A percentile compares a stretch with the other conserved stretches of the same genome.
These are phyloP conservation scores for Claviceps spartinae DNA, from an alignment of 2,329 filamentous ascomycete species.

Conservation along the genomic window DNA sequence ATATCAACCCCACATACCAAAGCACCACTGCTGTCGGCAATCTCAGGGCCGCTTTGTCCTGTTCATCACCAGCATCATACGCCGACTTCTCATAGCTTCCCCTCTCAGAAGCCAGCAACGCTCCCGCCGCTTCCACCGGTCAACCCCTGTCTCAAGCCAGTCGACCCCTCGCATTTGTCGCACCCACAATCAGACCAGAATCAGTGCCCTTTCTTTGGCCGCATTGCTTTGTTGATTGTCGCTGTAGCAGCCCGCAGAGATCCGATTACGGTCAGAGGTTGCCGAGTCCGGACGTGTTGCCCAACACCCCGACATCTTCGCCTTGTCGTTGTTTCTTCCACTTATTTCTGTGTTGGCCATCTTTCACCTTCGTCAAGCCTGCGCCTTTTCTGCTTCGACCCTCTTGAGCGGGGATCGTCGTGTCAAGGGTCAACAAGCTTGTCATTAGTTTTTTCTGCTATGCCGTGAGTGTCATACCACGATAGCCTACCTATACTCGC, in stretches of 20 bases:
- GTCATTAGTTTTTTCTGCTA: conserved; percentile 23
- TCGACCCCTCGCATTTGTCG: conserved; percentile 9
- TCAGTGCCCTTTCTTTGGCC: not conserved
- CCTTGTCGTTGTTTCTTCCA: not conserved
- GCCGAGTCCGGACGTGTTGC: not conserved
- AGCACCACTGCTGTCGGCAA: not conserved
- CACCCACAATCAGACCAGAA: conserved; percentile 1
- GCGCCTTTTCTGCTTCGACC: conserved; percentile 32
- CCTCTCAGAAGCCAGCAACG: not conserved
- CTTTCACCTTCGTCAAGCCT: not conserved
- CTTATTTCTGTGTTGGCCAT: not conserved
- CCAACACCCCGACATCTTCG: too few species aligned
- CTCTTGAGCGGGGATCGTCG: conserved; percentile 30
- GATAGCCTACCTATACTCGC: not conserved
- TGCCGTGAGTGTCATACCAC: conserved; percentile 26
- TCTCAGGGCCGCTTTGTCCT: not conserved
- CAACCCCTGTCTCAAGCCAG: conserved; percentile 6
- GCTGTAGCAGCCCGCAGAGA: not conserved
- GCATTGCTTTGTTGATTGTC: not conserved
- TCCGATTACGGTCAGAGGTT: too few species aligned
- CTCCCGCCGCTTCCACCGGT: not conserved
- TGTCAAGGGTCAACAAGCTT: conserved; percentile 25
- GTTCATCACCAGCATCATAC: not conserved
- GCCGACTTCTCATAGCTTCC: not conserved
- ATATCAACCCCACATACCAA: not conserved